Evolutionary conservation across 1,284 basidiomycete species (phyloP).

Genomic region (Porphyrellus sp.): DNA sequence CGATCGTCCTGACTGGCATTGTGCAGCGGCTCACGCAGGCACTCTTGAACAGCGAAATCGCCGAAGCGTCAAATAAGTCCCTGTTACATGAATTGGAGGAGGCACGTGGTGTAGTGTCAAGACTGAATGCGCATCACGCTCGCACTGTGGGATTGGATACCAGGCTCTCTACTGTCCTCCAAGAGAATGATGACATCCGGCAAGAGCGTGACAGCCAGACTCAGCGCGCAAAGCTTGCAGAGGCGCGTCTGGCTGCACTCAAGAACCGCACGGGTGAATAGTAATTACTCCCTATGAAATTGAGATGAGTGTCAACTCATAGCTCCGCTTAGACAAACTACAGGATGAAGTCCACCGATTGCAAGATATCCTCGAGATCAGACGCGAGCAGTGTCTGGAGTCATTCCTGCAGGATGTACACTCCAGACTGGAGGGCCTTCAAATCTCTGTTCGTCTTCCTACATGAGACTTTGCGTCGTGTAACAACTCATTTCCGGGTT

Average conservation of each 20-base stretch:
- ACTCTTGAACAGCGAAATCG: slow-evolving; percentile 77
- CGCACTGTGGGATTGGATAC: slow-evolving; percentile 69
- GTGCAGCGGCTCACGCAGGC: slow-evolving; percentile 75
- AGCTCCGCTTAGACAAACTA: slow-evolving; percentile 55
- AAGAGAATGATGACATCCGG: slow-evolving; percentile 81
- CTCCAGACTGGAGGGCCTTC: slow-evolving; percentile 60
- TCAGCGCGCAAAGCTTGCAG: slow-evolving; percentile 68
- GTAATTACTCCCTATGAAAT: slow-evolving; percentile 6
- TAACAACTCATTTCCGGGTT: slow-evolving; percentile 12
- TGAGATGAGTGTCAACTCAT: slow-evolving; percentile 3
- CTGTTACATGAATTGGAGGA: slow-evolving; percentile 77
- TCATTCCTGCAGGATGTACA: slow-evolving; percentile 72
- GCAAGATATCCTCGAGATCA: slow-evolving; percentile 63
- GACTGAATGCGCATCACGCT: slow-evolving; percentile 65
- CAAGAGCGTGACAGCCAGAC: slow-evolving; percentile 79
- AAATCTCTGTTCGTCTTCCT: slow-evolving; percentile 47
- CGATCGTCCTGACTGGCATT: slow-evolving; percentile 9
- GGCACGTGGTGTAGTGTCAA: slow-evolving; percentile 65
- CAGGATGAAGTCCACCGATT: slow-evolving; percentile 66
- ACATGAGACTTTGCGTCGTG: background rate
- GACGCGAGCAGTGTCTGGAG: slow-evolving; percentile 67
- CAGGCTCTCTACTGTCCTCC: slow-evolving; percentile 55
- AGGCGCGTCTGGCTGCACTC: slow-evolving; percentile 59
- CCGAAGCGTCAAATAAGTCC: slow-evolving; percentile 75
- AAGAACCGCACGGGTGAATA: slow-evolving; percentile 60